Evolutionary conservation across 1,284 basidiomycete species (phyloP), one percentile per base, ranked within the genome.

Genomic region (Fomitopsis palustris): DNA sequence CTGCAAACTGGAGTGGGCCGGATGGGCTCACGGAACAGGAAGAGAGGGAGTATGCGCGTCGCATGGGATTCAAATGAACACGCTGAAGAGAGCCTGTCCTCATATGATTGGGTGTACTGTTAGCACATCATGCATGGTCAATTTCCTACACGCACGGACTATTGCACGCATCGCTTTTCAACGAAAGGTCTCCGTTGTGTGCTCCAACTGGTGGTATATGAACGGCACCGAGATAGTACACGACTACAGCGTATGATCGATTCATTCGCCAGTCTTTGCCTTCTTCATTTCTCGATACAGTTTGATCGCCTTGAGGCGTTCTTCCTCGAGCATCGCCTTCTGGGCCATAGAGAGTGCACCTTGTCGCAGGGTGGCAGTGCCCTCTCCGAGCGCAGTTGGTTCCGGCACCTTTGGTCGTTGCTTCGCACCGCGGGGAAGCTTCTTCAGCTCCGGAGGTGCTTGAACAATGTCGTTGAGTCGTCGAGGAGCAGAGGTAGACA

Each of bases 1-100:
- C 93, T 19, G 96, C 95, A 43, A 96, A 96, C 72, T 98, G 95
- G 95, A 84, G 85, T 17, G 93, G 92, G 17, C 77, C 87, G 16
- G 95, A 98, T 76, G 81, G 86, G 37, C 77, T 98, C 63, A 95
- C 93, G 7, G 74, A 79, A 38, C 84, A 89, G 63, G 95, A 98
- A 74, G 87, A 95, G 75, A 77, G 81, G 59, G 91, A 94, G 65
- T 98, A 97, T 70, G 92, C 88, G 3, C 82, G 82, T 67, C 81
- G 90, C 61, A 98, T 98, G 95, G 95, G 95, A 4, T 98, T 89
- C 77, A 66, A 62, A 55, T 70, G 57, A 57, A 33, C n/a, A 21
- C 12, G n/a, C 1, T 55, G 7, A 39, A 3, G 27, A 10, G 17
- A 35, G 10, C 16, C 6, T 3, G 35, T 21, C 23, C 33, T 21